Evolutionary conservation across 2,329 filamentous ascomycete genomes (phyloP).

Genomic region (Exophiala viscosa): DNA sequence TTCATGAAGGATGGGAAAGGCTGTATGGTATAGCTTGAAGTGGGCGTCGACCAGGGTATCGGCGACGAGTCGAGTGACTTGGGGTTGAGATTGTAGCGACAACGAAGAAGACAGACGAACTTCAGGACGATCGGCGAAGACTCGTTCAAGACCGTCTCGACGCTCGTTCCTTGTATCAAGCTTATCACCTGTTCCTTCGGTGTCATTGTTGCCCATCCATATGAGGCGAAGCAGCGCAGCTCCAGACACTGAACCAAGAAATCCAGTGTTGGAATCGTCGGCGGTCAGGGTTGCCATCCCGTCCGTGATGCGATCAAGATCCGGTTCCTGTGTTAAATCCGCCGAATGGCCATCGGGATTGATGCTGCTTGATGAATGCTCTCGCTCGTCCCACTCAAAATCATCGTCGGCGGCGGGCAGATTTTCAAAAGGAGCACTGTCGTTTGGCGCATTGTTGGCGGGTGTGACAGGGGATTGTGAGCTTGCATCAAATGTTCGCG

Average conservation of each 20-base stretch:
- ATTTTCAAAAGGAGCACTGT: conserved; percentile 10
- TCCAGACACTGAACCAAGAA: conserved; percentile 21
- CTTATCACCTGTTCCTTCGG: conserved; percentile 2
- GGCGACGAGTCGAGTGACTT: conserved; percentile 19
- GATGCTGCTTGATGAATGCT: conserved; percentile 10
- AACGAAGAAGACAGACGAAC: conserved; percentile 4
- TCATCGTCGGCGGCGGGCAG: conserved; percentile 21
- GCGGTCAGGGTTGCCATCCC: conserved; percentile 24
- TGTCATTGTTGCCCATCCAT: conserved; percentile 8
- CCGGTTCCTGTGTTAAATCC: conserved; percentile 10
- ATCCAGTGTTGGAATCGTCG: conserved; percentile 23
- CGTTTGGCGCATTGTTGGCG: neutral
- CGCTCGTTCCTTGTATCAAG: conserved; percentile 1
- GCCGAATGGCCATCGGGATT: neutral
- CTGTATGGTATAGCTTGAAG: conserved; percentile 56
- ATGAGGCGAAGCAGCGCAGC: conserved; percentile 24
- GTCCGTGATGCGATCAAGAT: conserved; percentile 20
- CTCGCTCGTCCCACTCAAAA: conserved; percentile 25
- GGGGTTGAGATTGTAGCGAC: conserved; percentile 16
- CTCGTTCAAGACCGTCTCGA: conserved; percentile 9
- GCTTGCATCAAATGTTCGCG: no score
- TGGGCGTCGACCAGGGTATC: conserved; percentile 40
- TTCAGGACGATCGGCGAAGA: conserved; percentile 10
- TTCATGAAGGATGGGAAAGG: conserved; percentile 54
- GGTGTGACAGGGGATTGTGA: conserved; percentile 4